Evolutionary conservation across 192 early-diverging fungal species (phyloP).

Genomic region (Coemansia sp.): DNA sequence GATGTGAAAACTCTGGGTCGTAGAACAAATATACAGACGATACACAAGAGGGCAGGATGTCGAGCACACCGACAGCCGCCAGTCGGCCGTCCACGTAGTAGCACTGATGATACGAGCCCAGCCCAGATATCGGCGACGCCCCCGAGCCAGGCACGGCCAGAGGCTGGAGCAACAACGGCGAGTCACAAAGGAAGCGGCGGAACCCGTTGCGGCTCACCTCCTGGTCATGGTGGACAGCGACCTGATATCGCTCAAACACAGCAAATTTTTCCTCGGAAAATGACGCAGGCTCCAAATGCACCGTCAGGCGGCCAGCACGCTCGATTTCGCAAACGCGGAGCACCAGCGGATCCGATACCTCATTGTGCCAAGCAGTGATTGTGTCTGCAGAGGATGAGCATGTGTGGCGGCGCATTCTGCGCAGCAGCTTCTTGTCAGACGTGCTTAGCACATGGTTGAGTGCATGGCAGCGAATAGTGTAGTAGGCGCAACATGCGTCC

Average conservation of each 20-base stretch:
- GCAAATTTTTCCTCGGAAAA: conserved; percentile 76
- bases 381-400: not conserved
- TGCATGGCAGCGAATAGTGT: conserved; percentile 38
- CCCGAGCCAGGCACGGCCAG: not conserved
- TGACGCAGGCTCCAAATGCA: conserved; percentile 59
- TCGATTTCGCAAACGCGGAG: not conserved
- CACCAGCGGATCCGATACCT: conserved; percentile 5
- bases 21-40: conserved; percentile 97
- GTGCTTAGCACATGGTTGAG: conserved; percentile 9
- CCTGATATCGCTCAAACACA: conserved; percentile 85
- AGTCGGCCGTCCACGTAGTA: conserved; percentile 85
- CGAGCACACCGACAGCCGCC: conserved; percentile 91
- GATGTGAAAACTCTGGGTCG: conserved; percentile 77
- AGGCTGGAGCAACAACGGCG: conserved; percentile 61
- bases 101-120: conserved; percentile 89
- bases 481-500: conserved; percentile 60
- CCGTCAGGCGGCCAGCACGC: not conserved
- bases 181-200: conserved; percentile 73
- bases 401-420: conserved; percentile 1
- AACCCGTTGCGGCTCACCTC: conserved; percentile 59
- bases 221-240: conserved; percentile 76
- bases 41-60: conserved; percentile 85
- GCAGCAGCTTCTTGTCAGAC: conserved; percentile 35
- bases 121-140: conserved; percentile 47
- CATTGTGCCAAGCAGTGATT: not conserved